These are phyloP conservation scores for Yarrowia sp. DNA, from an alignment of 805 yeast genomes.

Conservation along the genomic window DNA sequence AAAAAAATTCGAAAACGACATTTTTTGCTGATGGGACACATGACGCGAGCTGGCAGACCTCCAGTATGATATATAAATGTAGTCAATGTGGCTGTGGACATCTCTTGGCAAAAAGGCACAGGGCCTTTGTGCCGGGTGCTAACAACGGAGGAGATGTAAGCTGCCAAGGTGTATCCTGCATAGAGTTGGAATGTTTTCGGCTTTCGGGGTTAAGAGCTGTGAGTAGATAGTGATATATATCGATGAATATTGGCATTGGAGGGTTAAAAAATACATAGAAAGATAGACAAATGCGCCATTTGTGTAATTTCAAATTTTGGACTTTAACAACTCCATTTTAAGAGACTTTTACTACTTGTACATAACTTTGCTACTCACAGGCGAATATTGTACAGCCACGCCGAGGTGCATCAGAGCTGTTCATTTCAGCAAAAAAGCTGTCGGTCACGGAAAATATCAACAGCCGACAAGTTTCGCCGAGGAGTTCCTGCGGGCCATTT, in stretches of 20 bases:
- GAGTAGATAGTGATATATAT: no score
- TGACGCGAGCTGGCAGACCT: not conserved
- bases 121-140: conserved; percentile 5
- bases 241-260: no score
- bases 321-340: no score
- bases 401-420: not conserved
- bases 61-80: not conserved
- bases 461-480: not conserved
- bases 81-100: conserved; percentile 2
- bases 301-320: no score
- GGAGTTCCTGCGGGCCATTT: no score
- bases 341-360: no score
- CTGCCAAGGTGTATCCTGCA: not conserved
- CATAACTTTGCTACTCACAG: no score
- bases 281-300: no score
- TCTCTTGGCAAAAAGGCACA: conserved; percentile 5
- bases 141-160: conserved; percentile 2
- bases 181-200: conserved; percentile 7
- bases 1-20: not conserved
- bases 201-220: not conserved
- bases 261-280: no score
- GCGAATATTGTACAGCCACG: not conserved
- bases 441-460: not conserved
- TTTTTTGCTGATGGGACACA: not conserved
- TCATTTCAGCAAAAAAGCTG: not conserved